These are phyloP conservation scores for Pyracantha coccinea DNA, from an alignment of 331 rosid species.

Conservation along the genomic window DNA sequence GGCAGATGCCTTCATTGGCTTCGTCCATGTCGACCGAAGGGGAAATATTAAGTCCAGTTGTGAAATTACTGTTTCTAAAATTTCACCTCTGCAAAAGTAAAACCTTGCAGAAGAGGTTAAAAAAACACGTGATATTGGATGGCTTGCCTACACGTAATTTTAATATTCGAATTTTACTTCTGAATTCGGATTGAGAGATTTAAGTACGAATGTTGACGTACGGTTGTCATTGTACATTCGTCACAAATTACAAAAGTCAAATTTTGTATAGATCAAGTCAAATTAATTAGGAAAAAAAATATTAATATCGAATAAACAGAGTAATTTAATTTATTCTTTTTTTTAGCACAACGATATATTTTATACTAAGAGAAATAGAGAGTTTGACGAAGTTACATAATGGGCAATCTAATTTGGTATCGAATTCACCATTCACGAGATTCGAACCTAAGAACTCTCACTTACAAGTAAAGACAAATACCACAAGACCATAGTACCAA, in stretches of 20 bases:
- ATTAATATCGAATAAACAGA: no score
- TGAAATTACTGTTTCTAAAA: neutral
- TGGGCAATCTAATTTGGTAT: no score
- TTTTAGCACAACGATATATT: no score
- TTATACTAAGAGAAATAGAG: accelerated
- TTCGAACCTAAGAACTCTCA: accelerated
- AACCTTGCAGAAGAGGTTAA: neutral
- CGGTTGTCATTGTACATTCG: neutral
- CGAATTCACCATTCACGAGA: no score
- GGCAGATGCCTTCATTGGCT: no score
- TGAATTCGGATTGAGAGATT: neutral
- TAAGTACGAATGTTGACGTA: neutral
- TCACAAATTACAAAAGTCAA: neutral
- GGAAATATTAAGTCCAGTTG: neutral
- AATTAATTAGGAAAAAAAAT: no score
- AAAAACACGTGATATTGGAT: neutral
- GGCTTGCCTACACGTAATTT: neutral
- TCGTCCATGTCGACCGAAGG: no score
- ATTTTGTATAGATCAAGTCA: no score
- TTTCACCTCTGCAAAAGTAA: neutral
- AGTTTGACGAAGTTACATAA: accelerated
- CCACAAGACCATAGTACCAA: no score
- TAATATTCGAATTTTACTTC: neutral
- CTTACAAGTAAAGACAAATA: no score
- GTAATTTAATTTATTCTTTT: no score